Evolutionary conservation across 2,329 filamentous ascomycete genomes (phyloP).

Genomic region (Pochonia chlamydosporia): DNA sequence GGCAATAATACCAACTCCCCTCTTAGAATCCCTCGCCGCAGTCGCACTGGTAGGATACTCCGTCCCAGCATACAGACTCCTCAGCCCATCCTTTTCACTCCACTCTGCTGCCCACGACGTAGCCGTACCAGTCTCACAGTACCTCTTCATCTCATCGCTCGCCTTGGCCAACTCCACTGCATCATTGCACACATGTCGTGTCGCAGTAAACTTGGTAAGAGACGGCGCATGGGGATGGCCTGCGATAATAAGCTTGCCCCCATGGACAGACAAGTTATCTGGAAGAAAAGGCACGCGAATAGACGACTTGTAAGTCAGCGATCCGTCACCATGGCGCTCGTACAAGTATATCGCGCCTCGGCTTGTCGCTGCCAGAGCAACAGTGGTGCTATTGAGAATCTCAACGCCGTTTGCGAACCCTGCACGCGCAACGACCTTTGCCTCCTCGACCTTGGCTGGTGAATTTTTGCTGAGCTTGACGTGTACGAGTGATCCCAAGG

Average conservation of each 20-base stretch:
- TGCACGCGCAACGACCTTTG: conserved; percentile 7
- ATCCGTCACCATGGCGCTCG: conserved; percentile 9
- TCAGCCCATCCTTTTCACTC: conserved; percentile 26
- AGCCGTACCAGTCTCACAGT: conserved; percentile 9
- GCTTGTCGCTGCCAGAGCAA: conserved; percentile 32
- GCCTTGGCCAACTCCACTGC: conserved; percentile 18
- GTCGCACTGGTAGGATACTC: conserved; percentile 30
- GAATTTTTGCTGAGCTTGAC: conserved; percentile 16
- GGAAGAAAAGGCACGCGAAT: conserved; percentile 27
- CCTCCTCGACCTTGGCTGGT: neutral
- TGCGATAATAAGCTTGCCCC: conserved; percentile 28
- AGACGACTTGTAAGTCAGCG: conserved; percentile 2
- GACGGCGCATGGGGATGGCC: conserved; percentile 32
- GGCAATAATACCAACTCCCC: conserved; percentile 27
- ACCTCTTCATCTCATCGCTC: conserved; percentile 1
- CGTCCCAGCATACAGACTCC: conserved; percentile 25
- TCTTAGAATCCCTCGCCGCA: conserved; percentile 20
- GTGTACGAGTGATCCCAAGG: conserved; percentile 30
- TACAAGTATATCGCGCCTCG: conserved; percentile 24
- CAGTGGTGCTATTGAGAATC: conserved; percentile 29
- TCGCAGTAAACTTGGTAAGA: conserved; percentile 23
- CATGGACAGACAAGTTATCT: conserved; percentile 31
- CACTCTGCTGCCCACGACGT: conserved; percentile 28
- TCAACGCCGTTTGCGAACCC: conserved; percentile 37
- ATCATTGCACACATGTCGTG: conserved; percentile 30